Percentiles rank a stretch among this genome's conserved stretches.
phyloP scores from a whole-genome alignment of 164 flowering plant genomes.

The Euptelea pleiosperma region DNA sequence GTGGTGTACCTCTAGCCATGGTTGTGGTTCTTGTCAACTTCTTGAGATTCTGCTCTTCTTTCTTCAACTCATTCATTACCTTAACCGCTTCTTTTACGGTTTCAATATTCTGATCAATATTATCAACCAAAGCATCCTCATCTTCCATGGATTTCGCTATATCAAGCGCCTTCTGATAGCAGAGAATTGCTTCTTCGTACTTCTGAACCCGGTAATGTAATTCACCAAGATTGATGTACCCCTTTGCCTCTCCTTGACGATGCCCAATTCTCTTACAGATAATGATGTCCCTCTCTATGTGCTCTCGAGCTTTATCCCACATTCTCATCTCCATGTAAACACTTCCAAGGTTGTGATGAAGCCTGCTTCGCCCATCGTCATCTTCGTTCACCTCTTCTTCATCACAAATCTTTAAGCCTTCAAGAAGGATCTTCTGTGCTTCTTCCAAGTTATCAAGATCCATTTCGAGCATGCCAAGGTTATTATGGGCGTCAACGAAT shows the following conservation, averaged over 20 bases:
- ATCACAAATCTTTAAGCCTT: conserved; percentile 74
- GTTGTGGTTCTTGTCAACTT: conserved; percentile 51
- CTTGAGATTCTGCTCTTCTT: conserved; percentile 82
- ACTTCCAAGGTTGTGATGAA: conserved; percentile 88
- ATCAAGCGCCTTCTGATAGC: conserved; percentile 73
- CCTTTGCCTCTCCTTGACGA: conserved; percentile 91
- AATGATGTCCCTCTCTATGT: conserved; percentile 70
- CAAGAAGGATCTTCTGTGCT: conserved; percentile 56
- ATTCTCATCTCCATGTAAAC: conserved; percentile 69
- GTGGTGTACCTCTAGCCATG: conserved; percentile 50
- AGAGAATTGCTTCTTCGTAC: conserved; percentile 64
- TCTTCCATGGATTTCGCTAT: conserved; percentile 87
- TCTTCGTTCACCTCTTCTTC: conserved; percentile 78
- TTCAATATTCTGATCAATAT: conserved; percentile 58
- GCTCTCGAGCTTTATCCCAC: conserved; percentile 73
- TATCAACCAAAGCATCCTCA: conserved; percentile 68
- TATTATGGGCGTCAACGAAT: conserved; percentile 89
- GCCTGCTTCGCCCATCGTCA: conserved; percentile 81
- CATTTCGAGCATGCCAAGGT: conserved; percentile 89
- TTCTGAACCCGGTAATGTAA: conserved; percentile 64
- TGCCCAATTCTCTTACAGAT: conserved; percentile 78
- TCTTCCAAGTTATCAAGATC: conserved; percentile 84
- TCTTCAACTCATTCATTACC: conserved; percentile 62
- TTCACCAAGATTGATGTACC: conserved; percentile 91
- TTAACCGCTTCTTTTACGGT: conserved; percentile 53